Base-by-base conservation (phyloP, 306 rosid species). In the Mimosa pudica region DNA sequence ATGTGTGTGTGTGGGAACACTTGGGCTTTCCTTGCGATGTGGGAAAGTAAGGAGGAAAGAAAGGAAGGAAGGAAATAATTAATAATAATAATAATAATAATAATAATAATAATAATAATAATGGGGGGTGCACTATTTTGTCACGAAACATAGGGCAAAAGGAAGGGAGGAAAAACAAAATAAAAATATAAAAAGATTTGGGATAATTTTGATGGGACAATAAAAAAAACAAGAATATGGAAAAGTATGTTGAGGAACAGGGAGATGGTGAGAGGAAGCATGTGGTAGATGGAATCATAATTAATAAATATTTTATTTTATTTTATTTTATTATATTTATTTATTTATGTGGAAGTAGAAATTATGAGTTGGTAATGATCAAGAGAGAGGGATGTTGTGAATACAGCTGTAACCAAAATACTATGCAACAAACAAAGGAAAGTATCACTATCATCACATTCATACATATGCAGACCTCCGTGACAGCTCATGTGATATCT, bases 401-500 rank as follows among this genome's bases (percentile, higher is more conserved):
- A 85, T 88, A 88, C 96, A 91, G 96, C 96, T 91, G 96, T 88
- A 86, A 78, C 82, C 90, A 86, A 82, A 46, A 65, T 35, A 71
- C 60, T 55, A 42, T 78, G 72, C n/a, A 38, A n/a, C 73, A 67
- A 65, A 80, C 68, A 10, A 70, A 82, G 77, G 14, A 75, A 20
- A 14, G 77, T 76, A 77, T 87, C 88, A 45, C 88, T 65, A 71
- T 82, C n/a, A n/a, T n/a, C 90, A 41, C 0, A 38, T 38, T 38
- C 42, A 80, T 52, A 8, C 85, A 82, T 77, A 74, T 77, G 9
- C 99, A 89, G 78, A 83, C 76, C 42, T 95, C 97, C 72, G 92
- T 85, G 73, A 89, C 93, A 46, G 99, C 98, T 84, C 98, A 96
- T 88, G 86, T 88, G 63, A 83, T 96, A 89, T 82, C 97, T 74